A percentile compares a stretch with the other conserved stretches of the same genome.
Evolutionary conservation across 805 yeast genomes (phyloP).

Genomic region (Wickerhamomyces chambardii): DNA sequence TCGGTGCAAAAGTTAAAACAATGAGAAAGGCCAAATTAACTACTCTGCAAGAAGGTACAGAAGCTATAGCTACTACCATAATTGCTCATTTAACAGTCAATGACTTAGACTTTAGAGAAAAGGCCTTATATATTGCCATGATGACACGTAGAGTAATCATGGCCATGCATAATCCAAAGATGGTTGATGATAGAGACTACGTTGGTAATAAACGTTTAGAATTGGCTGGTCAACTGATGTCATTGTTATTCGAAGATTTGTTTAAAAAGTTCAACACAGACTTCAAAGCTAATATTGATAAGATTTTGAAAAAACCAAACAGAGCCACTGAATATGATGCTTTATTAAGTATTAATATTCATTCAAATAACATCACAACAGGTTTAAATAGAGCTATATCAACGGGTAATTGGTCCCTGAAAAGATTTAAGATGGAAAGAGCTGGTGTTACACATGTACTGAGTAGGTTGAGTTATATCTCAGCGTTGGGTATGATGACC

Average conservation of each 20-base stretch:
- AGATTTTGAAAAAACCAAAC: slow-evolving; percentile 87
- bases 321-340: slow-evolving; percentile 96
- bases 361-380: slow-evolving; percentile 86
- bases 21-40: slow-evolving; percentile 84
- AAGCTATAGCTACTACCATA: slow-evolving; percentile 91
- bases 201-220: slow-evolving; percentile 97
- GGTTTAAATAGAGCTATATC: slow-evolving; percentile 96
- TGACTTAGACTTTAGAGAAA: slow-evolving; percentile 83
- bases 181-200: slow-evolving; percentile 98
- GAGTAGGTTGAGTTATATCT: slow-evolving; percentile 82
- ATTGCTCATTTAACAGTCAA: slow-evolving; percentile 90
- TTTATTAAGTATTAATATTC: slow-evolving; percentile 77
- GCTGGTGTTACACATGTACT: slow-evolving; percentile 98
- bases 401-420: slow-evolving; percentile 98
- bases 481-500: slow-evolving; percentile 99
- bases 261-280: slow-evolving; percentile 94
- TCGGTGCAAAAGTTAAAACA: slow-evolving; percentile 89
- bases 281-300: slow-evolving; percentile 90
- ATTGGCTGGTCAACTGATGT: slow-evolving; percentile 95
- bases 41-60: slow-evolving; percentile 88
- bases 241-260: slow-evolving; percentile 90
- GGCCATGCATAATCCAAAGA: slow-evolving; percentile 89
- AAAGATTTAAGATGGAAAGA: slow-evolving; percentile 98
- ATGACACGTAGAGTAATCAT: slow-evolving; percentile 95
- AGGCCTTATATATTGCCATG: slow-evolving; percentile 88